A percentile compares a stretch with the other conserved stretches of the same genome.
These are phyloP conservation scores for Lophiostoma macrostomum DNA, from an alignment of 495 filamentous ascomycete species.

Conservation along the genomic window DNA sequence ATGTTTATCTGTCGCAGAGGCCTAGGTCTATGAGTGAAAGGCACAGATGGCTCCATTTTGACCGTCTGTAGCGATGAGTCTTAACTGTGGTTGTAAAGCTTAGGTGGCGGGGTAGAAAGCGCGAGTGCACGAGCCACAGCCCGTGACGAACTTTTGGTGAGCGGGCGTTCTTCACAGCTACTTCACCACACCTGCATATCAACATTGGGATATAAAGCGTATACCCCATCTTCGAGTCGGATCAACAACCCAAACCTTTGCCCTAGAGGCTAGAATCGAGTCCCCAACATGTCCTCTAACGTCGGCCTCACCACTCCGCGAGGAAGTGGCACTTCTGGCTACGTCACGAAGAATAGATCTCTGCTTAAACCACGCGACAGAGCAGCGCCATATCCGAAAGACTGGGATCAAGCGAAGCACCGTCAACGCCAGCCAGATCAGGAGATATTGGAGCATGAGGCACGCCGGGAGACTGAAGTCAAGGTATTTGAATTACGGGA, in stretches of 20 bases:
- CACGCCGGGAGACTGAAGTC: slow-evolving; percentile 82
- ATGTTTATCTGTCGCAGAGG: neutral
- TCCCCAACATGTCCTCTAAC: slow-evolving; percentile 78
- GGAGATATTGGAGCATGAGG: slow-evolving; percentile 90
- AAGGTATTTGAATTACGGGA: slow-evolving; percentile 89
- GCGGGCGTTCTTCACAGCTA: too few relatives aligned
- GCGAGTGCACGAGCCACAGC: neutral
- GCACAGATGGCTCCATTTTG: neutral
- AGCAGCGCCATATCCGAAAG: slow-evolving; percentile 59
- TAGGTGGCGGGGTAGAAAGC: neutral
- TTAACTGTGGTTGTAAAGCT: neutral
- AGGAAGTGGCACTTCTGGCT: slow-evolving; percentile 92
- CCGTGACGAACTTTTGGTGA: too few relatives aligned
- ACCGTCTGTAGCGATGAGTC: slow-evolving; percentile 1
- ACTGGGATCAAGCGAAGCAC: slow-evolving; percentile 60
- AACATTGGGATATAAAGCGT: too few relatives aligned
- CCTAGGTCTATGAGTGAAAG: neutral
- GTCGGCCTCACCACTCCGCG: slow-evolving; percentile 95
- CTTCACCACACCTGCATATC: too few relatives aligned
- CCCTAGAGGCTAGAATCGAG: neutral
- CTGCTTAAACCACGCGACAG: slow-evolving; percentile 73
- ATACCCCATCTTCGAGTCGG: neutral
- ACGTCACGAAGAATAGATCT: slow-evolving; percentile 92
- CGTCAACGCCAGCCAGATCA: slow-evolving; percentile 81
- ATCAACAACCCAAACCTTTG: too few relatives aligned